Evolutionary conservation across 169 alveolate genomes (phyloP), one percentile per base, ranked within the genome.

Genomic region (Plasmodium coatneyi): DNA sequence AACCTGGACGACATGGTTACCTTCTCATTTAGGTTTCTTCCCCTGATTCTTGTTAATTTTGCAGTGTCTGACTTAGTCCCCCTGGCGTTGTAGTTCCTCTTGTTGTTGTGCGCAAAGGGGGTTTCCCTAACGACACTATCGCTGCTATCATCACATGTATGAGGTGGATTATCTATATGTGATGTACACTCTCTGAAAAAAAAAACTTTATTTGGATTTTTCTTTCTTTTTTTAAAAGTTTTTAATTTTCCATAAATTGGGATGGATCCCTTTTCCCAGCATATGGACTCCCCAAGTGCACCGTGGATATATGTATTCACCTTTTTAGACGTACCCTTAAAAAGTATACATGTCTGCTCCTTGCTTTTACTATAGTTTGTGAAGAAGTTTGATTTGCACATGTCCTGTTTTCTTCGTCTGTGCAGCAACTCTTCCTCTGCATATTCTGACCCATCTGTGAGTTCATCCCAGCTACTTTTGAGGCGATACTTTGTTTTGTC

Each of bases 201-300:
- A 16, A 16, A 49, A 49, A 0, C 22, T 16, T 49, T 16, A 49
- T 16, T 22, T 30, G 9, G 66, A 32, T 52, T 19, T 81, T 25
- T 81, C 54, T 54, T 81, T 81, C 70, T 81, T 16, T 30, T 81
- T 56, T 81, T 81, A 54, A 54, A 56, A 81, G 70, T 36, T 12
- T 46, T 14, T 30, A 81, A 5, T 49, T 81, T 19, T 28, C 89
- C 89, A 81, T 10, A 56, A 54, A 81, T 54, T 49, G 79, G 36
- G 34, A 28, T 81, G 32, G 22, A 30, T 3, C 19, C 52, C 36
- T 54, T 12, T 25, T 54, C 39, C 25, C 39, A 5, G 70, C 12
- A 46, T 19, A 81, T 28, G 7, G 16, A 52, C 6, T 49, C 41
- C 34, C 25, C 36, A 54, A 30, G 6, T 5, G 54, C 16, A 81